Percentiles rank a stretch among this genome's conserved stretches.
Conservation (phyloP, 140 eudicot genomes). For the Ambrosia hybrid region DNA sequence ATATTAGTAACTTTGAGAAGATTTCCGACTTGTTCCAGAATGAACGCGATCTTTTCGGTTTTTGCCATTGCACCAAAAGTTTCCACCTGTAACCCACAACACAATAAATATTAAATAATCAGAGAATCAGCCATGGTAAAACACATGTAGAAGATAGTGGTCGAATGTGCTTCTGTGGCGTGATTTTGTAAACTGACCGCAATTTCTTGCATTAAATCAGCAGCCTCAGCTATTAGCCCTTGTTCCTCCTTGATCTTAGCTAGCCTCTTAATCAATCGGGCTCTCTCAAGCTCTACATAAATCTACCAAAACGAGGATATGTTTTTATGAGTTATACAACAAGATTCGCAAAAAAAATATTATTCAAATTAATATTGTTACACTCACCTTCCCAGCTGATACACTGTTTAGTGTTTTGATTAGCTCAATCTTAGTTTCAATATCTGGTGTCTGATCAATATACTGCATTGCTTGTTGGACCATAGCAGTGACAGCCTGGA, state of each 20-base stretch:
- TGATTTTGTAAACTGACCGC: conserved; percentile 57
- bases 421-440: conserved; percentile 77
- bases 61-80: conserved; percentile 99
- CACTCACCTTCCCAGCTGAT: conserved; percentile 81
- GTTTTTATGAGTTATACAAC: too few species aligned
- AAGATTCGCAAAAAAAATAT: too few species aligned
- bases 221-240: conserved; percentile 91
- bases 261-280: conserved; percentile 76
- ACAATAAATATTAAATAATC: neutral
- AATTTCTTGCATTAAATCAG: conserved; percentile 94
- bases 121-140: neutral
- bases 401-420: conserved; percentile 88
- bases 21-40: conserved; percentile 74
- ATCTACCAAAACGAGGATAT: conserved; percentile 57
- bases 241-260: conserved; percentile 91
- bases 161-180: neutral
- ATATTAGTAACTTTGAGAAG: neutral
- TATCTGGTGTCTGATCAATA: conserved; percentile 85
- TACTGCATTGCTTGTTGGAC: conserved; percentile 95
- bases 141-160: neutral
- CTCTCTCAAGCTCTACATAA: conserved; percentile 89
- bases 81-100: conserved; percentile 54
- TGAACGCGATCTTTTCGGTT: conserved; percentile 89
- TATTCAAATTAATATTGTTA: too few species aligned
- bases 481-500: conserved; percentile 80